Percentiles rank a stretch among this genome's conserved stretches.
phyloP scores from a whole-genome alignment of 306 rosid species.

The Cotoneaster glaucophyllus region DNA sequence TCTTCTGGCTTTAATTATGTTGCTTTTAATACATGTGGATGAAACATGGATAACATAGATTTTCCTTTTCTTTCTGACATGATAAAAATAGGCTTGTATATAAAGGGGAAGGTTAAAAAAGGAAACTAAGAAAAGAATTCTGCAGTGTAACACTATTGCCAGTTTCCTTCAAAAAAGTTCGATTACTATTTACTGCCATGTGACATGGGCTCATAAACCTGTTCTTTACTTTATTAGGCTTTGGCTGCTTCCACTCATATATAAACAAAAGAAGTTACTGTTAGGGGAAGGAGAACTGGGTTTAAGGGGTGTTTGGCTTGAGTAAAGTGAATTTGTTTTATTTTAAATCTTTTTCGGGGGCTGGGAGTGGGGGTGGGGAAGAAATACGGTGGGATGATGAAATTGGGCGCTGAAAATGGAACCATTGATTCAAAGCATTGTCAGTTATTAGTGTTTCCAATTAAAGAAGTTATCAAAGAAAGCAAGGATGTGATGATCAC shows the following conservation, averaged over 20 bases:
- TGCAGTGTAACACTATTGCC: neutral
- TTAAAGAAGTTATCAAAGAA: neutral
- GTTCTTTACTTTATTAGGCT: neutral
- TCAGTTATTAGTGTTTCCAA: neutral
- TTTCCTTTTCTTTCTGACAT: neutral
- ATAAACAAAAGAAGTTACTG: neutral
- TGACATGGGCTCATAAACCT: neutral
- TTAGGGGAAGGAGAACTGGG: neutral
- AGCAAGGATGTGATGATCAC: neutral
- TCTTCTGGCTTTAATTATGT: neutral
- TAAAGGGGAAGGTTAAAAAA: neutral
- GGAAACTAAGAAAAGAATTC: neutral
- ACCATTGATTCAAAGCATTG: neutral
- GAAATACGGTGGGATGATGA: neutral
- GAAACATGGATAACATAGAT: neutral
- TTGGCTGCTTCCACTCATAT: neutral
- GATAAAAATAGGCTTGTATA: neutral
- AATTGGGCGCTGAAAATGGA: neutral
- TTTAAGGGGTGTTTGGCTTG: neutral
- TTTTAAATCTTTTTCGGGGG: neutral
- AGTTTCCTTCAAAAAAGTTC: neutral
- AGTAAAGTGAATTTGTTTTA: neutral
- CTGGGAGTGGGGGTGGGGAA: neutral
- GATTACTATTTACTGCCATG: neutral
- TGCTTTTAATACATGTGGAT: neutral